Evolutionary conservation across 306 rosid genomes (phyloP).

Genomic region (Mimosa pudica): DNA sequence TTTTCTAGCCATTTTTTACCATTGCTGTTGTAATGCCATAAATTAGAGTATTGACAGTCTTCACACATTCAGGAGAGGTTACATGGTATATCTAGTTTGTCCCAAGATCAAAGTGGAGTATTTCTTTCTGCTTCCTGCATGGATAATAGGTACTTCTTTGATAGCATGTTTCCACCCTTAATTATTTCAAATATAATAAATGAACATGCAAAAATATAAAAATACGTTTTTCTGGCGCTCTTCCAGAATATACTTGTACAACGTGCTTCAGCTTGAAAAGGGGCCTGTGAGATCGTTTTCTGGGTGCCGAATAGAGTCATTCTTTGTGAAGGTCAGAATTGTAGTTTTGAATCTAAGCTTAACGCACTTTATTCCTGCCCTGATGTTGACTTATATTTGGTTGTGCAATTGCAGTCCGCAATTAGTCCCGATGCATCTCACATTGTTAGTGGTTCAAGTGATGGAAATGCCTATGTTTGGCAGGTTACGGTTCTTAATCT

Average conservation of each 20-base stretch:
- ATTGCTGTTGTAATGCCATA: conserved; percentile 21
- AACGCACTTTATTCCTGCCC: conserved; percentile 7
- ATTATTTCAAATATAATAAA: conserved; percentile 16
- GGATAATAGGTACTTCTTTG: conserved; percentile 73
- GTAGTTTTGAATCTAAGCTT: background rate
- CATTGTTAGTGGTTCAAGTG: conserved; percentile 85
- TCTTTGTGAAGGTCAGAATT: conserved; percentile 81
- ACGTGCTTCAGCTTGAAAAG: conserved; percentile 79
- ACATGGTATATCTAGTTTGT: conserved; percentile 93
- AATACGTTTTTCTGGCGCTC: background rate
- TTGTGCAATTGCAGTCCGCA: conserved; percentile 63
- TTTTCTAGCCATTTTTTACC: conserved; percentile 13
- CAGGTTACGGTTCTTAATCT: conserved; percentile 54
- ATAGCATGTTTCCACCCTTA: background rate
- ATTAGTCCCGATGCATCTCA: conserved; percentile 86
- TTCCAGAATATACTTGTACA: conserved; percentile 76
- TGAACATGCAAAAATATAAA: background rate
- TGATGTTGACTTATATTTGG: conserved; percentile 14
- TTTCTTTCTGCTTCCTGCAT: conserved; percentile 89
- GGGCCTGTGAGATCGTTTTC: conserved; percentile 75
- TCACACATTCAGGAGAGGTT: conserved; percentile 63
- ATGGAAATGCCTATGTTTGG: conserved; percentile 87
- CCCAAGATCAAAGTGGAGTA: conserved; percentile 87
- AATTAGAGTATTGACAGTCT: conserved; percentile 16
- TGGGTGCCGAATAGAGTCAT: conserved; percentile 79